A percentile compares a stretch with the other conserved stretches of the same genome.
These are phyloP conservation scores for Cercospora nicotianae DNA, from an alignment of 2,329 filamentous ascomycete genomes.

Conservation along the genomic window DNA sequence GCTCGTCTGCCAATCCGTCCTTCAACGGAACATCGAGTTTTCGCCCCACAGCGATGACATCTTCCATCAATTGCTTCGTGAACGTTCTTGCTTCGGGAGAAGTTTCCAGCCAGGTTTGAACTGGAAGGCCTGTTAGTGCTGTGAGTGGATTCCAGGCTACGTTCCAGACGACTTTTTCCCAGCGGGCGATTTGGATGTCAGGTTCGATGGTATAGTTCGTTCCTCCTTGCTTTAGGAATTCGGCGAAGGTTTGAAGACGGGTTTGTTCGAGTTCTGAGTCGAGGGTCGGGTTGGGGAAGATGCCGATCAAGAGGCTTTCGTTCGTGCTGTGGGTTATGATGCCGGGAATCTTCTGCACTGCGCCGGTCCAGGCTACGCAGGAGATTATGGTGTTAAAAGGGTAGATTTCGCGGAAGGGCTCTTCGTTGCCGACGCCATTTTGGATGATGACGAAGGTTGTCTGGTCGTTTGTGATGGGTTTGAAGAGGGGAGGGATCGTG, in stretches of 20 bases:
- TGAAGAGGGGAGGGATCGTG: conserved; percentile 42
- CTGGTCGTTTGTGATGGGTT: conserved; percentile 40
- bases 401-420: conserved; percentile 53
- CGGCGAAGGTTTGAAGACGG: conserved; percentile 46
- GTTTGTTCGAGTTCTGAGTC: conserved; percentile 38
- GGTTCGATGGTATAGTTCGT: conserved; percentile 52
- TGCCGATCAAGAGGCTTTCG: conserved; percentile 57
- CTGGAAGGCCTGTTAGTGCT: conserved; percentile 46
- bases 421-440: conserved; percentile 63
- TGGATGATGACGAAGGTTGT: conserved; percentile 63
- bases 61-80: conserved; percentile 45
- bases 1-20: conserved; percentile 41
- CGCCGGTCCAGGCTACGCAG: conserved; percentile 58
- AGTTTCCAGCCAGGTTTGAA: conserved; percentile 45
- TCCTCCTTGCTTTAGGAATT: conserved; percentile 46
- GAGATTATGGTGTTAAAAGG: conserved; percentile 56
- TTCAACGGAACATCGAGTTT: conserved; percentile 43
- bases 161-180: conserved; percentile 63
- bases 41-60: conserved; percentile 46
- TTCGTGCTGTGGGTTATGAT: conserved; percentile 53
- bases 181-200: conserved; percentile 59
- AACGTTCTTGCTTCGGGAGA: conserved; percentile 43
- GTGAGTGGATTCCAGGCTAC: conserved; percentile 61
- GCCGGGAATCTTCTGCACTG: conserved; percentile 53
- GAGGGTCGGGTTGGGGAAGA: conserved; percentile 47